Evolutionary conservation across 2,329 filamentous ascomycete species (phyloP), one percentile per base, ranked within the genome.

Genomic region (Phaeophleospora eucalypticola): DNA sequence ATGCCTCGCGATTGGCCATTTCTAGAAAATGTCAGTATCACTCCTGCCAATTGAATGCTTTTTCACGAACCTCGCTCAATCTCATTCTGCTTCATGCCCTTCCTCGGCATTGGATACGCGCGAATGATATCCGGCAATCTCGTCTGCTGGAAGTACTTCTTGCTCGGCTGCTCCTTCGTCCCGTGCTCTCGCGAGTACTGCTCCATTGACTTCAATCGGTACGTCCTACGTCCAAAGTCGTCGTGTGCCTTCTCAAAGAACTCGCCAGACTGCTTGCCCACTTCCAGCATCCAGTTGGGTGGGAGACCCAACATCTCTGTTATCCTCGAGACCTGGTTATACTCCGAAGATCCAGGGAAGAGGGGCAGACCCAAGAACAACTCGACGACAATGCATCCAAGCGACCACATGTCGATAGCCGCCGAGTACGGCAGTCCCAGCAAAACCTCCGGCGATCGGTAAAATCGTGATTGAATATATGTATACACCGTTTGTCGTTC

Each of bases 361-460:
- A 98, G 71, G 1, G 93, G 93, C 41, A 98, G 76, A 37, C 93
- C 93, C 1, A 98, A 78, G 75, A 98, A 98, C 15, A 98, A 77
- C 69, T 98, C 93, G 18, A 98, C 93, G 14, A 98, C 91, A 58
- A 98, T 98, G 69, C 93, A 98, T 44, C 93, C 93, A 36, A 98
- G 75, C 3, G 93, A 98, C 93, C 93, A 98, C 91, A 98, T 98
- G 65, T 98, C 93, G 63, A 98, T 98, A 36, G 93, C 93, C 3
- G 93, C 96, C 12, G 93, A 97, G 68, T 98, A 98, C 19, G 93
- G 93, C 39, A 98, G 73, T 3, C 93, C 93, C n/a, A 98, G 75
- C 32, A 98, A 71, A 10, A 98, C 93, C 67, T 98, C 93, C 1
- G 93, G 93, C 0, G 93, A 98, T 54, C 93, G 84, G 71, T 98